Conservation (phyloP, 352 stramenopile genomes). For the Phytophthora melonis region DNA sequence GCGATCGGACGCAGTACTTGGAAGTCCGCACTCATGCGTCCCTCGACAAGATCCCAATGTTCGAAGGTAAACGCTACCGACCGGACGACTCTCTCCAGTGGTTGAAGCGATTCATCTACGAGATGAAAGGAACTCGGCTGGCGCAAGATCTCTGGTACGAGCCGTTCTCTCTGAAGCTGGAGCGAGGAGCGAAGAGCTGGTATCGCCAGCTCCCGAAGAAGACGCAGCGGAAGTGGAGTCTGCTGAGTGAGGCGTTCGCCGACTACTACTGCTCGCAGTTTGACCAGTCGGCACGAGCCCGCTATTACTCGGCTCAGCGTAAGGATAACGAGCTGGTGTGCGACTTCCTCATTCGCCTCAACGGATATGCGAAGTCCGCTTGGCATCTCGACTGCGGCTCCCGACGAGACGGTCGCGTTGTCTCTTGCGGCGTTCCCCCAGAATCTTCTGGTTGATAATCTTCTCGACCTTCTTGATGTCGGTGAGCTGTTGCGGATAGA, state of each 20-base stretch:
- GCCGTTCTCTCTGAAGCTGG: constrained; percentile 3
- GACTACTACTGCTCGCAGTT: not conserved
- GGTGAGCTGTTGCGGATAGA: too few species aligned
- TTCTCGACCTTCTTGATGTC: too few species aligned
- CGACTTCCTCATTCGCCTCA: not conserved
- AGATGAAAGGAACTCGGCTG: constrained; percentile 19
- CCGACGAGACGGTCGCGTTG: too few species aligned
- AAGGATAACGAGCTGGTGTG: not conserved
- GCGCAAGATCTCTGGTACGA: constrained; percentile 10
- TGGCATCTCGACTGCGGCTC: too few species aligned
- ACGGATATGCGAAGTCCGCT: not conserved
- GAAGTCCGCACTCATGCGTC: not conserved
- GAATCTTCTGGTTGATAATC: too few species aligned
- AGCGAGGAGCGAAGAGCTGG: too few species aligned
- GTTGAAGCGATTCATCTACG: constrained; percentile 21
- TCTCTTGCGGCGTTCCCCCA: too few species aligned
- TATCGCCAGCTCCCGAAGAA: too few species aligned
- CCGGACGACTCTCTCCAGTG: constrained; percentile 5
- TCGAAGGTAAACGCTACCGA: not conserved
- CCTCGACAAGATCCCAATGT: not conserved
- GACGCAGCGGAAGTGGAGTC: too few species aligned
- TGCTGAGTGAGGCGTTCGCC: not conserved
- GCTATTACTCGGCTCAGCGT: not conserved
- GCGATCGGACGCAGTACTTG: not conserved
- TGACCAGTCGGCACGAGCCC: not conserved